Evolutionary conservation across 768 basidiomycete genomes (phyloP).

Genomic region (Termitomyces titanicus): DNA sequence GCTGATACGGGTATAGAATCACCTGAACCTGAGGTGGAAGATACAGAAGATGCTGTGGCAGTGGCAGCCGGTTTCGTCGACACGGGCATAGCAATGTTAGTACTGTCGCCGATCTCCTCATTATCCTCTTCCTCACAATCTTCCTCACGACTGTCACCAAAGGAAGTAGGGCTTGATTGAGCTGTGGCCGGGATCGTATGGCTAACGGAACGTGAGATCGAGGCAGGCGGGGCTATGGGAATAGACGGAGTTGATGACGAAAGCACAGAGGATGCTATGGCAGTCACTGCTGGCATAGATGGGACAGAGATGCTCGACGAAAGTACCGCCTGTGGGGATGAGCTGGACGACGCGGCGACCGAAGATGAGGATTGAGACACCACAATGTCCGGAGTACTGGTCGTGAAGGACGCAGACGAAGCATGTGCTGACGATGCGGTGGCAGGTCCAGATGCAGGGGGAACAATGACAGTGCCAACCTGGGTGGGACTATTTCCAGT

Average conservation of each 20-base stretch:
- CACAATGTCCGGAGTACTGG: not conserved
- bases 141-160: not conserved
- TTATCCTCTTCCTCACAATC: constrained; percentile 4
- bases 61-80: not conserved
- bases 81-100: not conserved
- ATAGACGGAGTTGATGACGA: not conserved
- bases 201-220: not conserved
- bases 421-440: not conserved
- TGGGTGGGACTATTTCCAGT: constrained; percentile 36
- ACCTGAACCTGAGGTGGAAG: not conserved
- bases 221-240: not conserved
- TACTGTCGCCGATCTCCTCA: not conserved
- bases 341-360: not conserved
- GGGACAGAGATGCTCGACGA: not conserved
- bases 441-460: constrained; percentile 11
- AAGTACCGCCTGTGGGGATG: not conserved
- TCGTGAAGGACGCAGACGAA: not conserved
- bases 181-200: not conserved
- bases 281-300: not conserved
- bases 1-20: not conserved
- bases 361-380: not conserved
- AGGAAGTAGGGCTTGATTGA: not conserved
- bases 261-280: not conserved
- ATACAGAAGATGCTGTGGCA: not conserved
- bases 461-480: constrained; percentile 26